Evolutionary conservation across 306 rosid genomes (phyloP).

Genomic region (Cucumis hystrix): DNA sequence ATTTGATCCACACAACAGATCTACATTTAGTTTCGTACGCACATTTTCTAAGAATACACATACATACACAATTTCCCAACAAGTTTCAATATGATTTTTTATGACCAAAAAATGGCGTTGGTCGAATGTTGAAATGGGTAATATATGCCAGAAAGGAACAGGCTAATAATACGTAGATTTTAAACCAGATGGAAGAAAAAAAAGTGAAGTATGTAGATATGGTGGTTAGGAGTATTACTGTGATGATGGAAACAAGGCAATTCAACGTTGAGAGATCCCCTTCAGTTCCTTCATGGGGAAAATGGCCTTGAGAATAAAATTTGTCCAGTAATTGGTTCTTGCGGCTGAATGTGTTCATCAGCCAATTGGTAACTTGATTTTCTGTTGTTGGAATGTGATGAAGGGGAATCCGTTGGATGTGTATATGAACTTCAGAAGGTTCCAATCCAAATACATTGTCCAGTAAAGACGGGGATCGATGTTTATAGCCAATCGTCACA

Average conservation of each 20-base stretch:
- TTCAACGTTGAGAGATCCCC: slow-evolving; percentile 43
- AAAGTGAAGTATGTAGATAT: slow-evolving; percentile 43
- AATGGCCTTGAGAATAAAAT: slow-evolving; percentile 56
- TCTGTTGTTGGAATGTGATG: slow-evolving; percentile 51
- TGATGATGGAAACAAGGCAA: slow-evolving; percentile 28
- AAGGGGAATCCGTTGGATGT: slow-evolving; percentile 52
- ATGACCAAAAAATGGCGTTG: slow-evolving; percentile 31
- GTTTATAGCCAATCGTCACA: slow-evolving; percentile 63
- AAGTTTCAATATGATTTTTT: neutral
- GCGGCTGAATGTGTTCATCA: slow-evolving; percentile 35
- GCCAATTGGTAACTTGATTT: slow-evolving; percentile 45
- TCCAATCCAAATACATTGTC: slow-evolving; percentile 90
- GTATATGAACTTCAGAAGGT: slow-evolving; percentile 90
- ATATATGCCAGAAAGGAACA: slow-evolving; percentile 65
- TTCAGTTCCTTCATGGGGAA: slow-evolving; percentile 42
- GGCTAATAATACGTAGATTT: slow-evolving; percentile 50
- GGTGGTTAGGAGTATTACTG: slow-evolving; percentile 34
- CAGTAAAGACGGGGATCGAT: slow-evolving; percentile 63
- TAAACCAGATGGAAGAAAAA: slow-evolving; percentile 61
- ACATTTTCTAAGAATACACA: neutral
- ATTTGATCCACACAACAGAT: neutral
- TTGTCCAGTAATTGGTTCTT: slow-evolving; percentile 42
- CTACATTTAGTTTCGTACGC: neutral
- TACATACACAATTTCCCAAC: neutral
- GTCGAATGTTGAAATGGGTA: slow-evolving; percentile 35